Conservation (phyloP, 2,329 filamentous ascomycete species). For the Teratosphaeria destructans region DNA sequence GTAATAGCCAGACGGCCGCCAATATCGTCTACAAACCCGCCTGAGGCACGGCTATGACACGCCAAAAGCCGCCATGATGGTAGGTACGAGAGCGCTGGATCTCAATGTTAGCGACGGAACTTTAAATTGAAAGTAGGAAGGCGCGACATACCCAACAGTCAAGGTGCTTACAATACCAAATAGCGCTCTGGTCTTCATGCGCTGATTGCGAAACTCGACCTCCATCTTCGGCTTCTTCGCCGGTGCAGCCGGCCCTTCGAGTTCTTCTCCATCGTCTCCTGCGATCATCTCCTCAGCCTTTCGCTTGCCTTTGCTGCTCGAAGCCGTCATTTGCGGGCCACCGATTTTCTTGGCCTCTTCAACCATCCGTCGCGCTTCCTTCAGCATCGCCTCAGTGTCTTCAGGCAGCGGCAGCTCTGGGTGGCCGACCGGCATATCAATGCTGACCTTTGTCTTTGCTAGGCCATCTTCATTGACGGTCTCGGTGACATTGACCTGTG, state of each 20-base stretch:
- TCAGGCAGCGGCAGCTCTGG: conserved; percentile 62
- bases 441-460: conserved; percentile 61
- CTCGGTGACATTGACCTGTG: conserved; percentile 12
- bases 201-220: conserved; percentile 72
- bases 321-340: neutral
- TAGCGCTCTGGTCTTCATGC: conserved; percentile 73
- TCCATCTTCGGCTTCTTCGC: conserved; percentile 69
- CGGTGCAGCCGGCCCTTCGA: conserved; percentile 34
- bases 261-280: conserved; percentile 39
- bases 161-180: conserved; percentile 79
- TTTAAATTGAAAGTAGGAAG: neutral
- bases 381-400: conserved; percentile 73
- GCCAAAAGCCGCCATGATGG: conserved; percentile 15
- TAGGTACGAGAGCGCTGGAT: conserved; percentile 18
- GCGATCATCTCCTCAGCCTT: conserved; percentile 60
- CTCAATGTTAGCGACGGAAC: neutral
- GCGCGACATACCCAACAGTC: conserved; percentile 69
- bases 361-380: conserved; percentile 81
- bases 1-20: neutral
- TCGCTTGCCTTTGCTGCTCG: conserved; percentile 47
- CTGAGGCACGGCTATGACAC: conserved; percentile 1
- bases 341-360: conserved; percentile 52
- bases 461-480: conserved; percentile 17
- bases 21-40: neutral
- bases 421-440: conserved; percentile 61